These are phyloP conservation scores for Phytophthora gonapodyides DNA, from an alignment of 352 stramenopile genomes.

Conservation along the genomic window DNA sequence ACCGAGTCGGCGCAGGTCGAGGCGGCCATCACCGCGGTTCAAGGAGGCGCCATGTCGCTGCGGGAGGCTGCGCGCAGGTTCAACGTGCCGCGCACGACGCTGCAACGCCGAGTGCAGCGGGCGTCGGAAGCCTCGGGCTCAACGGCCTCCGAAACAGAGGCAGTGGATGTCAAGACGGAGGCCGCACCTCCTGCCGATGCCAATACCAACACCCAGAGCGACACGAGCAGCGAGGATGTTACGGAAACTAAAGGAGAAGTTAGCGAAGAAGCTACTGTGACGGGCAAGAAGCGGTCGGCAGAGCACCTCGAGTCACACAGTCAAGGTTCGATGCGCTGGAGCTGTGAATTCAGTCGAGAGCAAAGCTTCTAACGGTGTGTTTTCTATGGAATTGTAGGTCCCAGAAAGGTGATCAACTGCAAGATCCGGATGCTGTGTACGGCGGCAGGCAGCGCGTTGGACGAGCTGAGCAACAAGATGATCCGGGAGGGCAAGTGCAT, in stretches of 20 bases:
- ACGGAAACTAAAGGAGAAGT: neutral
- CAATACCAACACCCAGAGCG: constrained; percentile 23
- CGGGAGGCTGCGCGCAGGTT: constrained; percentile 75
- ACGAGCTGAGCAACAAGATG: constrained; percentile 88
- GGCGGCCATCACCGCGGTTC: constrained; percentile 65
- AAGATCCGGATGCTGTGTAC: constrained; percentile 88
- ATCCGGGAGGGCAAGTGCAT: constrained; percentile 79
- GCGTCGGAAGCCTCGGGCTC: constrained; percentile 16
- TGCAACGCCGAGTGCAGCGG: constrained; percentile 68
- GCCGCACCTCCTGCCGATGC: neutral
- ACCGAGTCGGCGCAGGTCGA: constrained; percentile 37
- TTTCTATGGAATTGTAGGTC: constrained; percentile 42
- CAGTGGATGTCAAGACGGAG: constrained; percentile 11
- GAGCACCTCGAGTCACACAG: constrained; percentile 40
- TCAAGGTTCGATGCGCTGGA: constrained; percentile 30
- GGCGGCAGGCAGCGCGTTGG: constrained; percentile 74
- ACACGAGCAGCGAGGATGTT: constrained; percentile 26
- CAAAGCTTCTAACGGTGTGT: constrained; percentile 1
- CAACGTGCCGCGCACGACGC: constrained; percentile 68
- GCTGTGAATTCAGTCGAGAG: neutral
- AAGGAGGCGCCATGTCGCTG: constrained; percentile 64
- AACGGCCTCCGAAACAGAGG: constrained; percentile 9
- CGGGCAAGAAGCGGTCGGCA: constrained; percentile 53
- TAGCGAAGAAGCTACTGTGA: neutral
- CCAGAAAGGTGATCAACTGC: constrained; percentile 84